Conservation (phyloP, 148 eudicot genomes). For the Camellia granthamiana region DNA sequence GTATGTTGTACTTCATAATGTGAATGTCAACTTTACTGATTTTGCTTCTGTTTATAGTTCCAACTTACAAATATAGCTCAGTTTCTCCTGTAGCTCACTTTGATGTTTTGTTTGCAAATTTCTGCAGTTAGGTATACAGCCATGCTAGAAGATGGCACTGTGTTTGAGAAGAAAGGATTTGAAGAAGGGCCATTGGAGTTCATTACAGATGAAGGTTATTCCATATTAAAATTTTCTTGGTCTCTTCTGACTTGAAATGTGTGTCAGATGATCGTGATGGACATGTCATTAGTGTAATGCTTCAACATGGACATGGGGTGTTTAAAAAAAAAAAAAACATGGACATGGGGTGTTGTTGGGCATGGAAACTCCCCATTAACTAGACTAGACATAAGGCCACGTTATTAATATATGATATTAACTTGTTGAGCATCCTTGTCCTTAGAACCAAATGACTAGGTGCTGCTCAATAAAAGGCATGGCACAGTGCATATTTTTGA, state of each 20-base stretch:
- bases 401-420: background rate
- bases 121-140: conserved; percentile 57
- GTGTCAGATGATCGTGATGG: background rate
- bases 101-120: conserved; percentile 1
- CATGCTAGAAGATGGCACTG: conserved; percentile 56
- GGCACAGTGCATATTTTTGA: background rate
- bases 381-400: background rate
- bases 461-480: background rate
- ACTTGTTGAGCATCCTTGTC: background rate
- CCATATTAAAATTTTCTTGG: background rate
- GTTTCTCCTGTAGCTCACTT: background rate
- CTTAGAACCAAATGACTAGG: background rate
- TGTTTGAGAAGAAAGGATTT: conserved; percentile 60
- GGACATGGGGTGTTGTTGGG: background rate
- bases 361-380: background rate
- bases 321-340: background rate
- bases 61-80: background rate
- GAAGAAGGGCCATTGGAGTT: conserved; percentile 56
- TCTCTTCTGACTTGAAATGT: background rate
- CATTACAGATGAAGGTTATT: conserved; percentile 62
- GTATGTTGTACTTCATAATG: background rate
- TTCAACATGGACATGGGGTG: background rate
- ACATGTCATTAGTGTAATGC: background rate
- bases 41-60: background rate
- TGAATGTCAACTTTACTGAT: background rate